Evolutionary conservation across 2,329 filamentous ascomycete species (phyloP), one percentile per base, ranked within the genome.

Genomic region (Talaromyces islandicus): DNA sequence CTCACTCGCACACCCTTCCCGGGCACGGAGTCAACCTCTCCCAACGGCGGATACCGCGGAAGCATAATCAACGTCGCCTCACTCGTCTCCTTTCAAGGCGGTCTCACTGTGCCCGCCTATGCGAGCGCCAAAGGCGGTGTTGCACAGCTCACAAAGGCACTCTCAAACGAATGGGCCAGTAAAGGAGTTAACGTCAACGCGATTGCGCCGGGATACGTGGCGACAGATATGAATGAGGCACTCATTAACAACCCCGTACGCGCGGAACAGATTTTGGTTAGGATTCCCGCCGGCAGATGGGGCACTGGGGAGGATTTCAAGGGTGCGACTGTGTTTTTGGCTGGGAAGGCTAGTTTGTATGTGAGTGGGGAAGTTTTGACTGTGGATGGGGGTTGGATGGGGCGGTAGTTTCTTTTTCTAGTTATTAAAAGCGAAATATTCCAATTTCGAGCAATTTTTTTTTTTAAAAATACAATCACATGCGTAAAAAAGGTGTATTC

Each of bases 341-440:
- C 90, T 1, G 88, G 89, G 68, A 82, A 78, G 70, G 89, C 88
- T 21, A 90, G 89, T 71, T 84, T 80, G 11, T 96, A 96, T 77
- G 88, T 96, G 48, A 91, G 84, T 65, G 92, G 92, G 0, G 90
- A 96, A 75, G 80, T 91, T 7, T 71, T 96, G 66, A 88, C 89
- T 30, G 90, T 96, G 51, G 92, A 96, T 75, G 92, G 92, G 7
- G 92, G 92, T 11, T 96, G 91, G 91, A 95, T 96, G 91, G 91
- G 90, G 1, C 81, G 91, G 80, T 95, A 93, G 76, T 95, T 35
- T 24, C n/a, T 35, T 25, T n/a, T 27, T 50, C 27, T n/a, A 43
- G 12, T 12, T 17, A 51, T 24, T 51, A 51, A 51, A 52, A 38
- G 24, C 11, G 21, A 55, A 19, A 54, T 54, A 7, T 17, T 54